Evolutionary conservation across 805 yeast species (phyloP).

Genomic region (Wickerhamomyces canadensis): DNA sequence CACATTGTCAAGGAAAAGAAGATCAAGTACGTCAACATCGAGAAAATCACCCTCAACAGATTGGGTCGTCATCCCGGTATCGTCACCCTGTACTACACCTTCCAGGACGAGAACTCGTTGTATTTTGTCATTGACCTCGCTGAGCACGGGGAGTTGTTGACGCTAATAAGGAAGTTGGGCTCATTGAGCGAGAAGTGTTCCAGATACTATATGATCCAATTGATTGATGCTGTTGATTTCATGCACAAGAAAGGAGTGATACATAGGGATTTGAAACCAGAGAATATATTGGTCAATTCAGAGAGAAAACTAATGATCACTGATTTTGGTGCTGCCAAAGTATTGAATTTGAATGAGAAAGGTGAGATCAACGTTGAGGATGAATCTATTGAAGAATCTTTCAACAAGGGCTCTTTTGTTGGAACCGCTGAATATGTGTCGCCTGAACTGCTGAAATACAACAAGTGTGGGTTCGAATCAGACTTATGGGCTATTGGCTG

Average conservation of each 20-base stretch:
- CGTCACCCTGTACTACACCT: constrained; percentile 85
- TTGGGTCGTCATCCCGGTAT: constrained; percentile 94
- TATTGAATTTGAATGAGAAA: constrained; percentile 37
- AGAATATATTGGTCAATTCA: constrained; percentile 77
- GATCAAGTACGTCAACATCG: constrained; percentile 93
- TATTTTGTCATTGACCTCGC: constrained; percentile 94
- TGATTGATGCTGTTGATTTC: constrained; percentile 85
- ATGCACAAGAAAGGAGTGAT: constrained; percentile 88
- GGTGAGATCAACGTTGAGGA: constrained; percentile 27
- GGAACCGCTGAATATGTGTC: constrained; percentile 98
- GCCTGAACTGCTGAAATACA: constrained; percentile 83
- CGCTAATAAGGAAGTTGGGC: constrained; percentile 72
- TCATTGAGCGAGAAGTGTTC: constrained; percentile 70
- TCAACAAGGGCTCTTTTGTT: constrained; percentile 63
- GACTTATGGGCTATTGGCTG: constrained; percentile 99
- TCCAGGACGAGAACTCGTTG: constrained; percentile 83
- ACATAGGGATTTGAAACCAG: constrained; percentile 94
- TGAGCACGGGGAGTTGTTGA: constrained; percentile 87
- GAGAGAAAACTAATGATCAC: constrained; percentile 89
- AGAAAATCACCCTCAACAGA: constrained; percentile 81
- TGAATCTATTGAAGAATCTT: constrained; percentile 24
- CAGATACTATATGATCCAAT: constrained; percentile 76
- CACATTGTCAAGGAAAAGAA: constrained; percentile 94
- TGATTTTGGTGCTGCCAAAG: constrained; percentile 97
- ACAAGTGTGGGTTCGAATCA: constrained; percentile 80